Base-by-base conservation (phyloP, 768 basidiomycete species). In the Cystobasidiopsis lactophilus region DNA sequence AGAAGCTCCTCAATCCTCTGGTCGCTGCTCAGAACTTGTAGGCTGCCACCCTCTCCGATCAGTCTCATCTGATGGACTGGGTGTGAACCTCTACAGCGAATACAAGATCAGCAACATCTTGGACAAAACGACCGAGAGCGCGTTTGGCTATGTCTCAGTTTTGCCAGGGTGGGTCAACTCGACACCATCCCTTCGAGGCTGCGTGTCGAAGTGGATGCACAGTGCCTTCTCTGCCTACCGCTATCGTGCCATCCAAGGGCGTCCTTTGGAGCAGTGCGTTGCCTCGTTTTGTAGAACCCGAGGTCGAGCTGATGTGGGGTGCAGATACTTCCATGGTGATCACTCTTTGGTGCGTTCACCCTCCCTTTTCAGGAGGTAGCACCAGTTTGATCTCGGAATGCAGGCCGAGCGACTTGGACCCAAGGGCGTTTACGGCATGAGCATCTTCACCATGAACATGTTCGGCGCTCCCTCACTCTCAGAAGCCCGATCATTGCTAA, bases 81-180 rank as follows among this genome's bases (percentile, higher is more conserved):
- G 24, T 27, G 9, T n/a, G 43, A 45, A 10, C 7, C 14, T 31
- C 24, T 50, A 38, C 7, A 31, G 21, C 61, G 86, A 89, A 69
- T 93, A 93, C 70, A 93, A 72, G 70, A 91, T 95, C 84, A 88
- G 85, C 41, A 93, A 95, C 68, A 93, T 96, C 63, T 72, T 95
- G 27, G 85, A 89, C 66, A 89, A 93, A 65, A 89, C 89, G 1
- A 72, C 88, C 50, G 89, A 96, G 69, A 86, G 84, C 65, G 80
- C 82, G 58, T 95, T 95, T 61, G 89, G 89, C 29, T 95, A 93
- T 40, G 59, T 63, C 33, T 52, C 52, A 10, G 89, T 95, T 57
- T 70, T 93, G 52, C 89, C 89, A 50, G 89, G 89, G n/a, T n/a
- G n/a, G n/a, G n/a, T n/a, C n/a, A n/a, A n/a, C n/a, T n/a, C n/a